A percentile compares a stretch with the other conserved stretches of the same genome.
Evolutionary conservation across 1,139 yeast genomes (phyloP).

Genomic region (Saccharomycopsis hybrid): DNA sequence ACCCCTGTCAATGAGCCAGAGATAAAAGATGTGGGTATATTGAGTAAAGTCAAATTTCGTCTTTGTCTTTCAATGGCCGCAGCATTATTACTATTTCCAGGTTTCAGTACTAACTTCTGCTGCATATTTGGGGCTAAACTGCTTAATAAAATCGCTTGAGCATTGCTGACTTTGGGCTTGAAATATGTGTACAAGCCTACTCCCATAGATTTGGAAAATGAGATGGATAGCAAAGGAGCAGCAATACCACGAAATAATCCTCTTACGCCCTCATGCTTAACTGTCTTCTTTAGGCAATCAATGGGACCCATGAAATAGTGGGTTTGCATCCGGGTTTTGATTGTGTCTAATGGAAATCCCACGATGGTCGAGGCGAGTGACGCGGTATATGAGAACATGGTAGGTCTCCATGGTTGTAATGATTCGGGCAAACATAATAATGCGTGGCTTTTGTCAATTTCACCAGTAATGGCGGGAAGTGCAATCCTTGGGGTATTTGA

Average conservation of each 20-base stretch:
- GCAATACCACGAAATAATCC: constrained; percentile 75
- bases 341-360: constrained; percentile 83
- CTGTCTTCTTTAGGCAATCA: constrained; percentile 55
- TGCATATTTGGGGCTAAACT: background rate
- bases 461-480: constrained; percentile 36
- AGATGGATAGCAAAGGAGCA: constrained; percentile 64
- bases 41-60: constrained; percentile 36
- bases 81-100: no score
- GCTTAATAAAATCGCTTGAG: constrained; percentile 3
- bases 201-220: constrained; percentile 59
- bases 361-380: constrained; percentile 61
- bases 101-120: no score
- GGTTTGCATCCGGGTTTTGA: constrained; percentile 82
- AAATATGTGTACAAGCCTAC: constrained; percentile 58
- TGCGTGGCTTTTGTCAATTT: constrained; percentile 28
- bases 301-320: constrained; percentile 51
- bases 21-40: constrained; percentile 58
- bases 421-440: constrained; percentile 44
- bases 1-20: constrained; percentile 69
- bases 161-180: constrained; percentile 36
- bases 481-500: no score
- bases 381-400: constrained; percentile 56
- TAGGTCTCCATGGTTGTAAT: constrained; percentile 50
- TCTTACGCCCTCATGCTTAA: constrained; percentile 52
- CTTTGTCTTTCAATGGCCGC: no score